phyloP scores from a whole-genome alignment of 1,284 basidiomycete genomes.

The Anthracocystis panici-leucophaei region DNA sequence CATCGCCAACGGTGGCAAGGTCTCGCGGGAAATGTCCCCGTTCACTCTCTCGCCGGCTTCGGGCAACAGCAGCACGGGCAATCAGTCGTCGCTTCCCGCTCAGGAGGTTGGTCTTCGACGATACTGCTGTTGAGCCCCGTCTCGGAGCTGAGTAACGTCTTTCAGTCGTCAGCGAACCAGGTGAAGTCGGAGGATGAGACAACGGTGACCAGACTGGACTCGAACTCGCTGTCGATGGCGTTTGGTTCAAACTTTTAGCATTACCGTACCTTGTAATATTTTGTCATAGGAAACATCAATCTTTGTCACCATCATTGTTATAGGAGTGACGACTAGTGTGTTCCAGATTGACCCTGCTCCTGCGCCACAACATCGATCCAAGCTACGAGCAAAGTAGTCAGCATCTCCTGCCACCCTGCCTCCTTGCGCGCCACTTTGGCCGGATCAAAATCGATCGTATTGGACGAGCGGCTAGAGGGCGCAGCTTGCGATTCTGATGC shows the following conservation, averaged over 20 bases:
- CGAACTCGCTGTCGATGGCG: too few relatives aligned
- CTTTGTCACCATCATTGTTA: too few relatives aligned
- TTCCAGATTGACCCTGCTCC: constrained; percentile 70
- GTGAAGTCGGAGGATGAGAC: constrained; percentile 1
- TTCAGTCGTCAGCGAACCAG: constrained; percentile 5
- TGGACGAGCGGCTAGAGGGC: constrained; percentile 1
- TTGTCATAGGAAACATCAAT: too few relatives aligned
- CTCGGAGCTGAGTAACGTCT: constrained; percentile 30
- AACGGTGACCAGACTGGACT: not conserved
- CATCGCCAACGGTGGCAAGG: constrained; percentile 3
- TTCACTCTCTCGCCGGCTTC: constrained; percentile 23
- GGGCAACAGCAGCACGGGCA: constrained; percentile 14
- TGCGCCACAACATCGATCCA: constrained; percentile 80
- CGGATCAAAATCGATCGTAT: constrained; percentile 75
- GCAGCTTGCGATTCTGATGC: constrained; percentile 28
- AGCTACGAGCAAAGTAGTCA: constrained; percentile 75
- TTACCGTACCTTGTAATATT: too few relatives aligned
- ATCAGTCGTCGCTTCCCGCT: constrained; percentile 18
- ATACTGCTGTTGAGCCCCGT: constrained; percentile 31
- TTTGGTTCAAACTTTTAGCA: too few relatives aligned
- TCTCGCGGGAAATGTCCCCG: constrained; percentile 20
- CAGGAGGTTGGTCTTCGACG: constrained; percentile 29
- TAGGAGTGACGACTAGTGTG: not conserved
- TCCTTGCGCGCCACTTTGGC: constrained; percentile 79
- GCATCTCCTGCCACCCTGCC: constrained; percentile 82